These are phyloP conservation scores for Balakata baccata DNA, from an alignment of 345 rosid genomes.

Conservation along the genomic window DNA sequence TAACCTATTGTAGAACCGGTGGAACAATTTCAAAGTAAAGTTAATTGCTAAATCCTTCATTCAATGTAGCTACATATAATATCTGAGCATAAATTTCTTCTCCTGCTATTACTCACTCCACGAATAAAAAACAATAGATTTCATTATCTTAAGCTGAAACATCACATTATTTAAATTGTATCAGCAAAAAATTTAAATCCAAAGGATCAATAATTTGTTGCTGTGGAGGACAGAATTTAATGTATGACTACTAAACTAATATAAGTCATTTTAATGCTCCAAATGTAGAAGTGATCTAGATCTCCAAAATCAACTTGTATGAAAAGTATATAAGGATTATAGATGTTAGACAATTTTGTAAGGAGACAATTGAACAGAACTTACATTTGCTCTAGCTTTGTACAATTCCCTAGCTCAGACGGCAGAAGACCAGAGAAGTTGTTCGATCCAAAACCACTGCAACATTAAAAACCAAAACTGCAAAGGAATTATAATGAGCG, in stretches of 20 bases:
- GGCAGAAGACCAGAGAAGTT: slow-evolving; percentile 73
- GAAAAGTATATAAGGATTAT: background rate
- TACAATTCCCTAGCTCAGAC: slow-evolving; percentile 51
- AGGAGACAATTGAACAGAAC: slow-evolving; percentile 17
- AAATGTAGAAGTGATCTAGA: background rate
- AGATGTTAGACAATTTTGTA: background rate
- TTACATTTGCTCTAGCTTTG: slow-evolving; percentile 52
- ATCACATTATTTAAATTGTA: background rate
- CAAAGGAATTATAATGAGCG: background rate
- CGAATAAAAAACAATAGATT: background rate
- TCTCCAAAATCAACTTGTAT: background rate
- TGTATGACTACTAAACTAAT: background rate
- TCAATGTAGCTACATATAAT: no score
- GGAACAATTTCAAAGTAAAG: no score
- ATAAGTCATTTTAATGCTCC: background rate
- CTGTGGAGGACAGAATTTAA: background rate
- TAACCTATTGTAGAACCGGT: no score
- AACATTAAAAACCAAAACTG: slow-evolving; percentile 5
- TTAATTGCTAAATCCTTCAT: no score
- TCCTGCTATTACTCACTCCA: no score
- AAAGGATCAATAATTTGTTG: background rate
- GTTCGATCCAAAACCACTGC: slow-evolving; percentile 48
- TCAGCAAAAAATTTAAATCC: background rate
- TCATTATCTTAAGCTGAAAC: background rate
- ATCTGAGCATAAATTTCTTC: no score